Base-by-base conservation (phyloP, 2,329 filamentous ascomycete genomes). In the Trichocomaceae sp. region DNA sequence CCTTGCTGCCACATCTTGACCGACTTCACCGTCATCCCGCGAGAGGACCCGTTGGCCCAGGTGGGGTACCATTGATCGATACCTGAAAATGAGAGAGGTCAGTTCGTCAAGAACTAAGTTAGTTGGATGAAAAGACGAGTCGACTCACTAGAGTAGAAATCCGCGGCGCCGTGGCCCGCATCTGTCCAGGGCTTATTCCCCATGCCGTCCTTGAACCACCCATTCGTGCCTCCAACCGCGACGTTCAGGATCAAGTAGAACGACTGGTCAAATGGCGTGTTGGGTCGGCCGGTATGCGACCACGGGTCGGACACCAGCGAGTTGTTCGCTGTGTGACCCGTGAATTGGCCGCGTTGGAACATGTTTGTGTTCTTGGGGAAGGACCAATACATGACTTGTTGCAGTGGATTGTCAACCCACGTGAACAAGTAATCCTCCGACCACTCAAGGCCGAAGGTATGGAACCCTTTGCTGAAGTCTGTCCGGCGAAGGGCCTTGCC, bases 391-490 rank as follows among this genome's bases (percentile, higher is more conserved):
- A 63, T 60, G 29, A 66, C 58, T 57, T 65, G 62, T 50, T 65
- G 57, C 2, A 76, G 63, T 15, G 72, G 69, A 60, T 67, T 72
- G 63, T 81, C 76, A 37, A 81, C 65, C 62, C 78, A 82, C 23
- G 77, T 79, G 67, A 77, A 81, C 19, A 82, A 68, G 65, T 80
- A 80, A 42, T 76, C 71, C 49, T 75, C 69, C 1, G 69, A 73
- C 79, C 79, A 82, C 59, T 81, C 77, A 15, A 81, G 59, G 5
- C 78, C 79, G 57, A 73, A 82, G 1, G 75, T 81, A 64, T 81
- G 76, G 61, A 75, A 80, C 2, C 58, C 54, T 35, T 56, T 60
- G 47, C 59, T 57, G 48, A 60, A 66, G 54, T 60, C 64, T 44
- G 63, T 66, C 31, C 64, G 60, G 47, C 64, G 61, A 47, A 69